Percentiles rank a stretch among this genome's conserved stretches.
These are phyloP conservation scores for Apophysomyces sp. DNA, from an alignment of 371 early-diverging fungal genomes.

Conservation along the genomic window DNA sequence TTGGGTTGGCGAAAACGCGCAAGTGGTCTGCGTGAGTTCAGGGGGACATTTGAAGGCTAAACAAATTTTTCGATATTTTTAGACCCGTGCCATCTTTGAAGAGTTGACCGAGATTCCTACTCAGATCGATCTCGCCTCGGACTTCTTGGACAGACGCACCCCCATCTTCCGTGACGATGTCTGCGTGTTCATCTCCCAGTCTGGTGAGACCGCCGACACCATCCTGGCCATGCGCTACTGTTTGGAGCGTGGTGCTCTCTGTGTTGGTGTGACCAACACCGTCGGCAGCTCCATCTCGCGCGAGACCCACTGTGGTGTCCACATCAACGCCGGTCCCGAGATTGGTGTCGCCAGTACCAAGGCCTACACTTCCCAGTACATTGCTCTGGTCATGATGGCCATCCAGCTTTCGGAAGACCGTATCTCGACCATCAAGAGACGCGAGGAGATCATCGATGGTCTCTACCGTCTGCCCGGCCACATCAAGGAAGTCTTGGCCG, in stretches of 20 bases:
- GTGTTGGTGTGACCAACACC: conserved; percentile 98
- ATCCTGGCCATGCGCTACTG: conserved; percentile 97
- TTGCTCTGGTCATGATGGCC: conserved; percentile 96
- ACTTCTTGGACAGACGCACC: conserved; percentile 93
- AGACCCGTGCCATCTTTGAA: conserved; percentile 95
- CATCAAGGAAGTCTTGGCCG: conserved; percentile 88
- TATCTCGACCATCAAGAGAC: conserved; percentile 78
- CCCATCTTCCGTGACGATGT: conserved; percentile 98
- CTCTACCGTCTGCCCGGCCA: conserved; percentile 85
- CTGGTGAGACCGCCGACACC: conserved; percentile 99
- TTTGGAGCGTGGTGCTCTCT: conserved; percentile 93
- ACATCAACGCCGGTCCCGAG: conserved; percentile 99
- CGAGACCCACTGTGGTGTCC: conserved; percentile 98
- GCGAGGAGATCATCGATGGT: conserved; percentile 92
- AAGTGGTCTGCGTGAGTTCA: too few species aligned
- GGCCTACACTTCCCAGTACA: conserved; percentile 97
- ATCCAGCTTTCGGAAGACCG: conserved; percentile 91
- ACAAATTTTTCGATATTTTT: background rate
- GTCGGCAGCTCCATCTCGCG: conserved; percentile 96
- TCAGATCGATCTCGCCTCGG: conserved; percentile 89
- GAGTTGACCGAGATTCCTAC: conserved; percentile 96
- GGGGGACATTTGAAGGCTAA: too few species aligned
- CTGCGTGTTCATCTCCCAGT: conserved; percentile 97
- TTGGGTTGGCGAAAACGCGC: background rate
- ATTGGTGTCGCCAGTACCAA: conserved; percentile 99